Evolutionary conservation across 208 protist species (phyloP).

Genomic region (Trypanosoma boissoni): DNA sequence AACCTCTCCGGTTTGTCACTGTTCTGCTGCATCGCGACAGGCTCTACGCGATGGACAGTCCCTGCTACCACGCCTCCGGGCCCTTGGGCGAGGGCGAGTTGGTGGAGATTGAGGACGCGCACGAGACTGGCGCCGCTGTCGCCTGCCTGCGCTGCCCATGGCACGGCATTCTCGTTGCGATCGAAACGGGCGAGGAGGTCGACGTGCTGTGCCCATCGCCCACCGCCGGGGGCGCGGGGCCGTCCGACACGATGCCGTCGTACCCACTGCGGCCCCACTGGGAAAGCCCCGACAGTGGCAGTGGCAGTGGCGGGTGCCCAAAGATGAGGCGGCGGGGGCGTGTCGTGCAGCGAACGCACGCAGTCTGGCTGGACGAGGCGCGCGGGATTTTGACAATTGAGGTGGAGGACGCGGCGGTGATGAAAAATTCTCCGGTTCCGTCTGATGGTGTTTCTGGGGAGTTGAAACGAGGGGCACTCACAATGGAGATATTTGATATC

Average conservation of each 20-base stretch:
- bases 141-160: conserved; percentile 80
- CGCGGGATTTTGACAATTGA: conserved; percentile 75
- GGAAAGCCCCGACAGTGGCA: conserved; percentile 9
- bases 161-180: conserved; percentile 74
- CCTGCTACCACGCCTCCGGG: conserved; percentile 82
- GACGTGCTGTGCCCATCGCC: conserved; percentile 19
- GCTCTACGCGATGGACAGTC: conserved; percentile 78
- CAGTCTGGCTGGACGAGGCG: conserved; percentile 56
- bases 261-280: conserved; percentile 35
- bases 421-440: conserved; percentile 39
- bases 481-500: conserved; percentile 88
- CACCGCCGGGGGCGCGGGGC: neutral
- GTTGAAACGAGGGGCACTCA: conserved; percentile 72
- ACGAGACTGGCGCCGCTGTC: conserved; percentile 18
- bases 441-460: conserved; percentile 55
- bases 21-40: conserved; percentile 55
- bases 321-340: conserved; percentile 14
- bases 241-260: conserved; percentile 14
- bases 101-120: conserved; percentile 70
- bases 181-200: conserved; percentile 73
- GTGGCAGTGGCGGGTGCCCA: conserved; percentile 20
- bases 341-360: conserved; percentile 70
- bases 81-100: conserved; percentile 80
- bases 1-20: conserved; percentile 79
- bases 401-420: conserved; percentile 48